These are phyloP conservation scores for Fagus crenata DNA, from an alignment of 306 rosid species.

Conservation along the genomic window DNA sequence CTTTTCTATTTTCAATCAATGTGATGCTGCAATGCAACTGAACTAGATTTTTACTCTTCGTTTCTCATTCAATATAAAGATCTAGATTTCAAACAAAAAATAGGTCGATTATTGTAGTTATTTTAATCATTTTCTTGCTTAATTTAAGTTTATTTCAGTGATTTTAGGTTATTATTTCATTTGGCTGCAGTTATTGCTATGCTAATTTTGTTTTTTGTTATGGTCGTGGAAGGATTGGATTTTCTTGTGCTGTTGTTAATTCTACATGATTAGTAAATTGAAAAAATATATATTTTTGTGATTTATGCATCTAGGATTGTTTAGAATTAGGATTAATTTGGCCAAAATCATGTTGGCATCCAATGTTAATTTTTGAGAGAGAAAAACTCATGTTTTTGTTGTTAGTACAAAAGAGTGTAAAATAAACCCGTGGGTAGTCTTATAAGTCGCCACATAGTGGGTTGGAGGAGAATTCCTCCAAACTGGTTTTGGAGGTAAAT, in stretches of 20 bases:
- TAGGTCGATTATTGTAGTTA: background rate
- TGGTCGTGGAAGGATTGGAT: background rate
- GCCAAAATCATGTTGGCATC: no score
- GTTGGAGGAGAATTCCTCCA: no score
- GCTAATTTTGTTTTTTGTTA: background rate
- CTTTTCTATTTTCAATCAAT: slow-evolving; percentile 24
- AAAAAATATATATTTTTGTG: background rate
- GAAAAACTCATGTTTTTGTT: no score
- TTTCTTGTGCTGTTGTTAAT: background rate
- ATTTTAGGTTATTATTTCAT: background rate
- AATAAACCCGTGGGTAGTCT: no score
- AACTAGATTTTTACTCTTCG: background rate
- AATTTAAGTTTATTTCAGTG: background rate
- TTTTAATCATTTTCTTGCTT: background rate
- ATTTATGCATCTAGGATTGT: no score
- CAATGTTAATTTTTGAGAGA: no score
- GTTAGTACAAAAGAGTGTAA: no score
- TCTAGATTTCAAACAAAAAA: background rate
- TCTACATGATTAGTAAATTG: background rate
- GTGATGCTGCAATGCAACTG: background rate
- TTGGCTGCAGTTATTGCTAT: background rate
- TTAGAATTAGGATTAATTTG: no score
- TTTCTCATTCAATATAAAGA: background rate
- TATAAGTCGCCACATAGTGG: no score
- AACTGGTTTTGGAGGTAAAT: no score